Base-by-base conservation (phyloP, 2,329 filamentous ascomycete genomes). In the Colletotrichum sp. region DNA sequence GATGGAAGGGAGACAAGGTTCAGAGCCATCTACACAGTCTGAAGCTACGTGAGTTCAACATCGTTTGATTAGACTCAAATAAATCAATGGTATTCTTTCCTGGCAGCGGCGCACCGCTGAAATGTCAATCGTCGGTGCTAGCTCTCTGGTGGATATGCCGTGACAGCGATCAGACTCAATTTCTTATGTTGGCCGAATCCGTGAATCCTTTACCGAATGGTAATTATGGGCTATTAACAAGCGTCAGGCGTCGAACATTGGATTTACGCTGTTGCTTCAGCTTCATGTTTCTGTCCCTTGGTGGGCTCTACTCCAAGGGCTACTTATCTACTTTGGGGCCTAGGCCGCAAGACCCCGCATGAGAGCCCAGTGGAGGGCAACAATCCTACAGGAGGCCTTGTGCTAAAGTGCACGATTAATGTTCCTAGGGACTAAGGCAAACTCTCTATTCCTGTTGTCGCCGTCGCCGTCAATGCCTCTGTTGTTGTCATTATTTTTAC, bases 61-160 rank as follows among this genome's bases (percentile, higher is more conserved):
- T 60, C 0, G 3, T 60, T 10, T 60, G 22, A 60, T 16, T 1
- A 3, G 6, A n/a, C 0, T 18, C 55, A n/a, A 30, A 13, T 3
- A 28, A 60, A 26, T 22, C 44, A 48, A 22, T 22, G 18, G 4
- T 2, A 22, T 2, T 48, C n/a, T 44, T n/a, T n/a, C 9, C 39
- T 18, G 5, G 18, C 39, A 10, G 18, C 18, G 8, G 39, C 16
- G 9, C 18, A 10, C 16, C 8, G 18, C 18, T 44, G 39, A 18
- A 44, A n/a, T n/a, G 39, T n/a, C 18, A 44, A n/a, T 44, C 9
- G 18, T n/a, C 39, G 39, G 39, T 4, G 0, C 2, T 44, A 8
- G 16, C 16, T 44, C 36, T 18, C 1, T 18, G 36, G 0, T 6
- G 8, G 8, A 44, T 9, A 44, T 44, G 36, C 4, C 16, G 36